Evolutionary conservation across 371 early-diverging fungal species (phyloP).

Genomic region (Mucor plumbeus): DNA sequence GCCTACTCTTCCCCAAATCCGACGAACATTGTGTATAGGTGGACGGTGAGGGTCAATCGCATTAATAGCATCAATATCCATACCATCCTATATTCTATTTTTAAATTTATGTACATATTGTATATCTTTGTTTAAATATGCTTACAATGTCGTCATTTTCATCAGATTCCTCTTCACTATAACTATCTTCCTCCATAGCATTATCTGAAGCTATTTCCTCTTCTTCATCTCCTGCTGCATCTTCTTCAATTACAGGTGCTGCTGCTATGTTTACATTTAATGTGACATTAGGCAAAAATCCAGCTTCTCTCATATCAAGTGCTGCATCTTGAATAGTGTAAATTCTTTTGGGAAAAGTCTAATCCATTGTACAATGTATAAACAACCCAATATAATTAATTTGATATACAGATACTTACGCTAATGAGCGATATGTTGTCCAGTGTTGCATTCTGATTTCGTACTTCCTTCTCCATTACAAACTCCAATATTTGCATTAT

Average conservation of each 20-base stretch:
- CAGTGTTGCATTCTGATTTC: neutral
- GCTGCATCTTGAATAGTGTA: constrained; percentile 17
- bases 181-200: neutral
- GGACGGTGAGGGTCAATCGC: neutral
- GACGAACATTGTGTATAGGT: neutral
- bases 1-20: constrained; percentile 9
- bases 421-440: constrained; percentile 7
- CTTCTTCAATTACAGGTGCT: neutral
- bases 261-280: constrained; percentile 6
- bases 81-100: neutral
- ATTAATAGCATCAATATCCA: neutral
- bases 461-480: constrained; percentile 10
- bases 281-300: constrained; percentile 44
- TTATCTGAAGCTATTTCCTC: neutral
- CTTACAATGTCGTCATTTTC: neutral
- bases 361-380: neutral
- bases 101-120: neutral
- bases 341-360: constrained; percentile 27
- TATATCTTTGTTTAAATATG: neutral
- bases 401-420: neutral
- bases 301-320: constrained; percentile 35
- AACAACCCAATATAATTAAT: neutral
- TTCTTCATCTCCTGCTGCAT: neutral
- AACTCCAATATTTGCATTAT: constrained; percentile 21
- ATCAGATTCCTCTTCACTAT: neutral